Base-by-base conservation (phyloP, 148 eudicot species). In the Gaultheria prostrata region DNA sequence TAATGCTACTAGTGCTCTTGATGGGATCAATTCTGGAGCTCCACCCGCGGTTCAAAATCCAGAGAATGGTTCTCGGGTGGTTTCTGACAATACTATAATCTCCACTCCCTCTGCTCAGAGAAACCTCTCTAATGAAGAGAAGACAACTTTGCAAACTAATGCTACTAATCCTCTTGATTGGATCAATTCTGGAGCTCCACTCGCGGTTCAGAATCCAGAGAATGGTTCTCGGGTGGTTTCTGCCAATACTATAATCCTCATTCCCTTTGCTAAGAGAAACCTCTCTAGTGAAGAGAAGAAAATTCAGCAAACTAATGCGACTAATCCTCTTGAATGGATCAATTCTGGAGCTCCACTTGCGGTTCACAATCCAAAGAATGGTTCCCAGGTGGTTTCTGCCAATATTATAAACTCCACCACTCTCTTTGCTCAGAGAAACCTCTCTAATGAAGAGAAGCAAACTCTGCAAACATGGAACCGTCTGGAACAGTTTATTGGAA, bases 311-410 rank as follows among this genome's bases (percentile, higher is more conserved):
- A 95, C 98, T 39, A 90, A 91, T 78, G 76, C 88, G 8, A 93
- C 94, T 71, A 92, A 91, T 82, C 94, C 96, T 67, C 92, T 95
- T 48, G 92, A 93, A 85, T 97, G 96, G 98, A 89, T 93, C 75
- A 86, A 82, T 80, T 79, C 89, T 78, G 91, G 90, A 80, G 92
- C 86, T 76, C 88, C 93, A n/a, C 93, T 92, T 24, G 89, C 85
- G 63, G 86, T 88, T 82, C 89, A 89, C 71, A 87, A 72, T 79
- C 92, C 90, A 59, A 89, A 88, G 80, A 90, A 86, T 67, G 63
- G 76, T 67, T 81, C 90, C 50, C 82, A 85, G 86, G 97, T 93
- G 43, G 82, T 95, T 51, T 87, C 94, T n/a, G 80, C 90, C 17
- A 89, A 92, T 67, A 83, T 83, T 65, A 82, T 95, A 75, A 69